A percentile compares a stretch with the other conserved stretches of the same genome.
Evolutionary conservation across 2,329 filamentous ascomycete species (phyloP).

Genomic region (Ophiostoma ips): DNA sequence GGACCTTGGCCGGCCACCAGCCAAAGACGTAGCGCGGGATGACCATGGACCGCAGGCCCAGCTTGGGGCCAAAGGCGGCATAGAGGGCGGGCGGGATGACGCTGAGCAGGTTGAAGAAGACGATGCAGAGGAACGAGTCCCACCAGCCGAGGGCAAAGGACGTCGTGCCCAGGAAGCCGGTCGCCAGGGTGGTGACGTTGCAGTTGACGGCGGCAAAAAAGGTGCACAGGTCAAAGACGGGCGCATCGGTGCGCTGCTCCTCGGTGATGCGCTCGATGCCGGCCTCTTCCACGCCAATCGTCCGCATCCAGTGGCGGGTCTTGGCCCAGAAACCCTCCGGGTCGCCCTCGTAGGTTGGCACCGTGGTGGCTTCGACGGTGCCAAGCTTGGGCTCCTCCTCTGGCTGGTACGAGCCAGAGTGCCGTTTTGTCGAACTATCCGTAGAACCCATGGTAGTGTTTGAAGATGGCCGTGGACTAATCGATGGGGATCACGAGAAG

Average conservation of each 20-base stretch:
- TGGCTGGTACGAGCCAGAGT: background rate
- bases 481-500: no score
- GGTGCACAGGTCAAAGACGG: background rate
- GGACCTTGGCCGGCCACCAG: background rate
- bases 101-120: background rate
- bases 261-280: background rate
- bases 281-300: background rate
- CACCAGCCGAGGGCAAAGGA: background rate
- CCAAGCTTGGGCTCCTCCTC: background rate
- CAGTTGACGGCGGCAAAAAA: background rate
- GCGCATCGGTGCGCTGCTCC: background rate
- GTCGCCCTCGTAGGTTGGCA: background rate
- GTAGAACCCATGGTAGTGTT: background rate
- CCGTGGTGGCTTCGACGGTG: background rate
- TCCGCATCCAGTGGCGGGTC: background rate
- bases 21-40: slow-evolving; percentile 1
- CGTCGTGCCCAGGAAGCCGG: background rate
- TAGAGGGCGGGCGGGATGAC: background rate
- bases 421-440: background rate
- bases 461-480: background rate
- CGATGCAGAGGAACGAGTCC: background rate
- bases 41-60: background rate
- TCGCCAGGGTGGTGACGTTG: background rate
- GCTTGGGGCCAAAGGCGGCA: background rate
- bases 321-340: background rate